A percentile compares a stretch with the other conserved stretches of the same genome.
These are phyloP conservation scores for Scortechinia acanthostroma DNA, from an alignment of 2,329 filamentous ascomycete species.

Conservation along the genomic window DNA sequence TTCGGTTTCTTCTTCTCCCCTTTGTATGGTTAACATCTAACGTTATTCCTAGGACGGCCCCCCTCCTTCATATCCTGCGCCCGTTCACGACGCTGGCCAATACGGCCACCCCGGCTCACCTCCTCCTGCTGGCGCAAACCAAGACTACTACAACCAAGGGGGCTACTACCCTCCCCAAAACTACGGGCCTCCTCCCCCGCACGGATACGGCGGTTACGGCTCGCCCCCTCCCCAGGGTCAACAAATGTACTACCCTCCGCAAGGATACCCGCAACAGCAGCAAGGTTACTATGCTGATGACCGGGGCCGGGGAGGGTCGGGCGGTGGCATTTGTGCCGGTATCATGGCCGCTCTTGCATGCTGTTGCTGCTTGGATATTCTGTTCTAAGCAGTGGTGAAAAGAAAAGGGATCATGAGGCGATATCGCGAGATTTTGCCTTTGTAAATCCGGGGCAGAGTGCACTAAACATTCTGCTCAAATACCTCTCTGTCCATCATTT, in stretches of 20 bases:
- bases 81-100: background rate
- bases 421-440: background rate
- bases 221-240: background rate
- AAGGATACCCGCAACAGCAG: background rate
- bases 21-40: background rate
- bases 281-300: background rate
- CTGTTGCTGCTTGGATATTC: background rate
- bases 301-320: background rate
- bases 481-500: no score
- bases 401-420: background rate
- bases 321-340: background rate
- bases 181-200: background rate
- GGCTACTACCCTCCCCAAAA: background rate
- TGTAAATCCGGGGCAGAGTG: no score
- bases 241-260: background rate
- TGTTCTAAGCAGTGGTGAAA: background rate
- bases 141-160: background rate
- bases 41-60: background rate
- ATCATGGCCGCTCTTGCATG: conserved; percentile 1
- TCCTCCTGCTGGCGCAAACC: background rate
- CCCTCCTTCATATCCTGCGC: background rate
- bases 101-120: background rate
- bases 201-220: background rate
- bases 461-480: no score
- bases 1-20: background rate